Evolutionary conservation across 2,329 filamentous ascomycete species (phyloP), one percentile per base, ranked within the genome.

Genomic region (Hypoxylon sp.): DNA sequence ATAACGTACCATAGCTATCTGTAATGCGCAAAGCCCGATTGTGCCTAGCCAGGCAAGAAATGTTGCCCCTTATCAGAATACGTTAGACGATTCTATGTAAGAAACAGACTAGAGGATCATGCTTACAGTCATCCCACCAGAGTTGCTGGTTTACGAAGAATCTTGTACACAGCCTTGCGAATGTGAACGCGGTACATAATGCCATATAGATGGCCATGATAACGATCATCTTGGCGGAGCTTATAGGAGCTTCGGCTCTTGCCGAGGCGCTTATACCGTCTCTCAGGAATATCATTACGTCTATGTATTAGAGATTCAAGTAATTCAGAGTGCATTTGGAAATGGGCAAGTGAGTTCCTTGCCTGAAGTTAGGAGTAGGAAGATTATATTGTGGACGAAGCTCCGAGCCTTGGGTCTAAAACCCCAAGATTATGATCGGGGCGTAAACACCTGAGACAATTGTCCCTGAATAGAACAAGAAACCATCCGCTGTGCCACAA

Each of bases 51-150:
- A 74, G 9, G 73, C 67, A 13, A 72, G 3, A 7, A 73, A 30
- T 66, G 72, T 73, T 9, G 70, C 52, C 70, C 70, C 73, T 73
- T 30, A 10, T 11, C 21, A 2, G 28, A 9, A 58, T 17, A 13
- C 9, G 17, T 17, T 19, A 57, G 32, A 55, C 56, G 17, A 4
- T 5, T 25, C 10, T 25, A 41, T 49, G n/a, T 9, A 6, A 6
- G 17, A 19, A 41, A 28, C 30, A 36, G 14, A 9, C 13, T 11
- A 30, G 28, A 30, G 28, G 28, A 30, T 30, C 43, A 10, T 43
- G 62, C 73, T 68, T 58, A 75, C 73, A 75, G 32, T 75, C 73
- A 55, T 75, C 73, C 73, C 72, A 75, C 73, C 73, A 75, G 13
- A 74, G 55, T 28, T 72, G 71, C 14, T 74, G 65, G 48, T 75